Evolutionary conservation across 2,329 filamentous ascomycete genomes (phyloP).

Genomic region (Drechslera avenae): DNA sequence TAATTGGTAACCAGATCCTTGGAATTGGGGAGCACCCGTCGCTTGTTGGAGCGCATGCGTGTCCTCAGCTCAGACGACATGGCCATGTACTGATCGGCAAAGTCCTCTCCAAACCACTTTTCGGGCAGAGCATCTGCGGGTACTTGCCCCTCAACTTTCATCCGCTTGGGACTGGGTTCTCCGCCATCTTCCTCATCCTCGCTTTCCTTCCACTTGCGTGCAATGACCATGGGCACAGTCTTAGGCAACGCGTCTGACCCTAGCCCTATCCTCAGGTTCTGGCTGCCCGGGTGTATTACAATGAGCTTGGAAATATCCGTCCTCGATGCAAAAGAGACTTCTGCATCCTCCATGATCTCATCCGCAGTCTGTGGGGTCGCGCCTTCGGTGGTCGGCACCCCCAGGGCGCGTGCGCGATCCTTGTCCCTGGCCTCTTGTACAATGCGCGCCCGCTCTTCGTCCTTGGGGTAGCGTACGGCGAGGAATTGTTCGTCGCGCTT

Average conservation of each 20-base stretch:
- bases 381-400: constrained; percentile 56
- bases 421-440: constrained; percentile 86
- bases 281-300: constrained; percentile 92
- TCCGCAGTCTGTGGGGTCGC: constrained; percentile 34
- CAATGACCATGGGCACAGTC: constrained; percentile 91
- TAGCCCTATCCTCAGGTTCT: constrained; percentile 91
- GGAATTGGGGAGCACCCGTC: constrained; percentile 93
- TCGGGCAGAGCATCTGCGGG: constrained; percentile 67
- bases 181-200: constrained; percentile 84
- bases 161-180: constrained; percentile 73
- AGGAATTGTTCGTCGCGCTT: constrained; percentile 97
- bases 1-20: constrained; percentile 95
- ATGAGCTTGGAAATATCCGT: constrained; percentile 86
- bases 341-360: constrained; percentile 38
- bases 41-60: constrained; percentile 91
- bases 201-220: constrained; percentile 74
- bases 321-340: constrained; percentile 32
- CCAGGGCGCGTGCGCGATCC: constrained; percentile 81
- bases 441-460: constrained; percentile 82
- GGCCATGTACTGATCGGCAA: constrained; percentile 70
- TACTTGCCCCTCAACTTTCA: constrained; percentile 66
- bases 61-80: constrained; percentile 87
- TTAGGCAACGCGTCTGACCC: constrained; percentile 96
- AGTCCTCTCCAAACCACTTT: constrained; percentile 84
- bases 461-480: constrained; percentile 83